These are phyloP conservation scores for Gamsiella multidivaricata DNA, from an alignment of 192 early-diverging fungal species.

Conservation along the genomic window DNA sequence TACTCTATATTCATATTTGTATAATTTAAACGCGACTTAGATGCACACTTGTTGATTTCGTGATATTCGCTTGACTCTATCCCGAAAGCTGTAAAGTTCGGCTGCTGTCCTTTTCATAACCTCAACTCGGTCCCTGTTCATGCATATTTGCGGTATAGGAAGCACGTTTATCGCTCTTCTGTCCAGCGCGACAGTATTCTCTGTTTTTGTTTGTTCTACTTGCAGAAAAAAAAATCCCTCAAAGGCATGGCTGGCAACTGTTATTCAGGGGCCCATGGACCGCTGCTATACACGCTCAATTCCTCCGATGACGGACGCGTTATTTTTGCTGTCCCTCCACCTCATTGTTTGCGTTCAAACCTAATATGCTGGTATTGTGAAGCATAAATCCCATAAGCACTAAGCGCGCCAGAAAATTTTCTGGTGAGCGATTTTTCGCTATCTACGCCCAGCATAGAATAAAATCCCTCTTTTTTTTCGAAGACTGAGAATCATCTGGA, in stretches of 20 bases:
- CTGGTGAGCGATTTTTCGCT: constrained; percentile 4
- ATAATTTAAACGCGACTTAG: neutral
- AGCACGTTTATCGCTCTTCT: neutral
- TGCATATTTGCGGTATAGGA: neutral
- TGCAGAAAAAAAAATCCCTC: neutral
- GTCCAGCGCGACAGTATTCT: neutral
- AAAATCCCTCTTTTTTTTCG: neutral
- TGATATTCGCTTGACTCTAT: neutral
- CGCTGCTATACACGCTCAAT: too few species aligned
- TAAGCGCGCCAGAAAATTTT: neutral
- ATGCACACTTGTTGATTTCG: too few species aligned
- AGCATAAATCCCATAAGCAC: constrained; percentile 4
- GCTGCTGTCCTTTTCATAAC: neutral
- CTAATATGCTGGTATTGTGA: neutral
- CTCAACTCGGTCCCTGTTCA: neutral
- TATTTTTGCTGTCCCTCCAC: neutral
- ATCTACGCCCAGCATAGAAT: neutral
- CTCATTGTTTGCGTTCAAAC: neutral
- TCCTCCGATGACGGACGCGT: constrained; percentile 22
- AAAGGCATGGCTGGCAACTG: neutral
- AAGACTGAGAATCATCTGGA: constrained; percentile 1
- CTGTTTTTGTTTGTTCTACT: too few species aligned
- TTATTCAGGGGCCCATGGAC: neutral
- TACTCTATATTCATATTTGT: too few species aligned
- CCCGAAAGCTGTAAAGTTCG: neutral